Evolutionary conservation across 2,329 filamentous ascomycete species (phyloP), one percentile per base, ranked within the genome.

Genomic region (Apiospora malaysiana): DNA sequence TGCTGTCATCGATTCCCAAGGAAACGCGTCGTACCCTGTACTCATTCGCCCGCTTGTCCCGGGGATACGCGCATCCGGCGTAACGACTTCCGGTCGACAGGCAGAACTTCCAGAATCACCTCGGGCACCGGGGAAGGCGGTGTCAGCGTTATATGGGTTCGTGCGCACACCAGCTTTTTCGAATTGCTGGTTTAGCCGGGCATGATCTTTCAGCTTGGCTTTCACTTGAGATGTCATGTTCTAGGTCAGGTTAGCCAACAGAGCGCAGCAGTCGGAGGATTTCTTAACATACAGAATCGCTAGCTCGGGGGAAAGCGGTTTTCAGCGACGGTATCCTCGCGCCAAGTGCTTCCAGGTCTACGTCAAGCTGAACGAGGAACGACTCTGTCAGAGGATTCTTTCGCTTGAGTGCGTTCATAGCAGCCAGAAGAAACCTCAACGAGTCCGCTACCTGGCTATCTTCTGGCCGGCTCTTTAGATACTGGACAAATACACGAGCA

Each of bases 341-440:
- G 16, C 90, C 90, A 37, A 94, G 85, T 14, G 90, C 91, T 79
- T 97, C 93, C 4, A 98, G 87, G 77, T 99, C 96, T 21, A 98
- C 92, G 75, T 98, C 94, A 6, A 98, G 85, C 80, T 98, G 96
- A 3, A 96, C 93, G 46, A 98, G 84, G 83, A 98, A 98, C 0
- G 95, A 98, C 78, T 98, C 95, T 0, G 95, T 97, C 68, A 99
- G 85, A 0, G 95, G 95, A 75, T 97, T 98, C 76, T 93, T 93
- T 71, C 89, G 89, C 81, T 97, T 97, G 74, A 98, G 83, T 4
- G 93, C 94, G 74, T 94, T 93, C 91, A 99, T 97, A 6, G 95
- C 95, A 25, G 92, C 91, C 2, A 98, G 87, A 21, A 98, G 87
- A 79, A 99, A 98, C 70, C 95, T 91, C n/a, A 98, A 84, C 0